Conservation (phyloP, 2,329 filamentous ascomycete genomes). For the Sphaerostilbella broomeana region DNA sequence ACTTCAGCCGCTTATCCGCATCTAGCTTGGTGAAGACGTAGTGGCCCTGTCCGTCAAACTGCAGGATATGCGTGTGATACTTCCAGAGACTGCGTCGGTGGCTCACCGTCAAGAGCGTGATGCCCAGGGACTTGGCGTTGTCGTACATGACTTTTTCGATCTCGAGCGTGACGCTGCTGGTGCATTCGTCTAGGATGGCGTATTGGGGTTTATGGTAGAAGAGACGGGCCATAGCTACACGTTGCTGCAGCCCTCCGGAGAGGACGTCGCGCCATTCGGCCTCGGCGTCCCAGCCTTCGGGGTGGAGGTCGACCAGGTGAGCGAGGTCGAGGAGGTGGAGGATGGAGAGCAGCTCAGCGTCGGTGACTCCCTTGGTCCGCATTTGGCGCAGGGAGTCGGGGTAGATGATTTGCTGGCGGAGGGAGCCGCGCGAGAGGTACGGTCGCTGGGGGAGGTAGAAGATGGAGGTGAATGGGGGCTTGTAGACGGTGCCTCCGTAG, state of each 20-base stretch:
- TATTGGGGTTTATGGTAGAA: constrained; percentile 93
- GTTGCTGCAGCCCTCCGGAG: constrained; percentile 87
- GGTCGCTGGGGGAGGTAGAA: constrained; percentile 98
- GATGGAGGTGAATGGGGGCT: constrained; percentile 86
- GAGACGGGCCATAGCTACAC: constrained; percentile 89
- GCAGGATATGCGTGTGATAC: constrained; percentile 88
- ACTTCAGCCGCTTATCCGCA: constrained; percentile 71
- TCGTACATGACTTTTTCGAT: constrained; percentile 97
- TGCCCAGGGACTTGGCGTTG: constrained; percentile 81
- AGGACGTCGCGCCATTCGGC: constrained; percentile 95
- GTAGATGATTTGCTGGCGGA: constrained; percentile 97
- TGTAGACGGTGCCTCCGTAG: constrained; percentile 87
- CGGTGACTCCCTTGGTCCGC: constrained; percentile 75
- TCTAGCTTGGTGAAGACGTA: constrained; percentile 88
- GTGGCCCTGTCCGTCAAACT: constrained; percentile 91
- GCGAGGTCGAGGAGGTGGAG: constrained; percentile 77
- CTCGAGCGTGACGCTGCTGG: constrained; percentile 87
- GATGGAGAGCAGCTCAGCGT: constrained; percentile 71
- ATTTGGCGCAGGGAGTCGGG: constrained; percentile 84
- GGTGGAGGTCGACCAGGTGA: constrained; percentile 69
- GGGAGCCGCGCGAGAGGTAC: constrained; percentile 81
- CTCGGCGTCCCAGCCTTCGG: constrained; percentile 81
- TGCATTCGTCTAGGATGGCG: constrained; percentile 96
- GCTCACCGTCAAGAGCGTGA: constrained; percentile 94
- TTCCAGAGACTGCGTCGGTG: constrained; percentile 91